phyloP scores from a whole-genome alignment of 1,284 basidiomycete species.

The Laetiporus sulphureus region DNA sequence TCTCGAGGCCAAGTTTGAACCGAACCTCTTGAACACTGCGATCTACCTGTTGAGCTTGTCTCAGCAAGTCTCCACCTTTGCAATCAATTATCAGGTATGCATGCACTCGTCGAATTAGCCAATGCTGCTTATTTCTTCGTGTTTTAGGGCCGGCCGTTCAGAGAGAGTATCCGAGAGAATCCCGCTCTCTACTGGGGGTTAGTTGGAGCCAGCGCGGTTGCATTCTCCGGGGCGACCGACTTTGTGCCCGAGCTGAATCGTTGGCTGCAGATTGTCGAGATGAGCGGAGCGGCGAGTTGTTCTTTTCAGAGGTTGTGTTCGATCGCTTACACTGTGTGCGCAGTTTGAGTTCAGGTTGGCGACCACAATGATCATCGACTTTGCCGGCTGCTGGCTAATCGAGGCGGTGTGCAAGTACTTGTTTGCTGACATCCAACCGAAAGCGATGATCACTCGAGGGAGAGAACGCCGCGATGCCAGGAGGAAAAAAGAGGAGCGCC shows the following conservation, averaged over 20 bases:
- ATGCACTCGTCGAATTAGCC: neutral
- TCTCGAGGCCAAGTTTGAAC: conserved; percentile 91
- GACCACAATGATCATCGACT: conserved; percentile 81
- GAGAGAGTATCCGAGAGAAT: conserved; percentile 93
- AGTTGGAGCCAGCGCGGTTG: conserved; percentile 79
- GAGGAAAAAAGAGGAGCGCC: conserved; percentile 5
- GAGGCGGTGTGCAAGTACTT: conserved; percentile 81
- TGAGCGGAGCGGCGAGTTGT: conserved; percentile 62
- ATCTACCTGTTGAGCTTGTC: conserved; percentile 91
- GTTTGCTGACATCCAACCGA: conserved; percentile 88
- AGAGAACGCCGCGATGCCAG: conserved; percentile 55
- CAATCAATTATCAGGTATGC: conserved; percentile 87
- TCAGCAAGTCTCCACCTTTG: conserved; percentile 94
- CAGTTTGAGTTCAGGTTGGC: conserved; percentile 83
- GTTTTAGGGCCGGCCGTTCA: conserved; percentile 82
- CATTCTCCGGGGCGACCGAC: conserved; percentile 90
- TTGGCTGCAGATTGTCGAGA: conserved; percentile 96
- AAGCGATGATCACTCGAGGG: conserved; percentile 78
- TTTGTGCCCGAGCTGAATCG: conserved; percentile 93
- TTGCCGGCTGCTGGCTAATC: conserved; percentile 81
- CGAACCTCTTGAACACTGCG: conserved; percentile 87
- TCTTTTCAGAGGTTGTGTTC: neutral
- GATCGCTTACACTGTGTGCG: conserved; percentile 1
- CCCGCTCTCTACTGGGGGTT: conserved; percentile 88
- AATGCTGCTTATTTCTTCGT: neutral